A percentile compares a stretch with the other conserved stretches of the same genome.
phyloP scores from a whole-genome alignment of 2,329 filamentous ascomycete genomes.

The Claviceps sp. region DNA sequence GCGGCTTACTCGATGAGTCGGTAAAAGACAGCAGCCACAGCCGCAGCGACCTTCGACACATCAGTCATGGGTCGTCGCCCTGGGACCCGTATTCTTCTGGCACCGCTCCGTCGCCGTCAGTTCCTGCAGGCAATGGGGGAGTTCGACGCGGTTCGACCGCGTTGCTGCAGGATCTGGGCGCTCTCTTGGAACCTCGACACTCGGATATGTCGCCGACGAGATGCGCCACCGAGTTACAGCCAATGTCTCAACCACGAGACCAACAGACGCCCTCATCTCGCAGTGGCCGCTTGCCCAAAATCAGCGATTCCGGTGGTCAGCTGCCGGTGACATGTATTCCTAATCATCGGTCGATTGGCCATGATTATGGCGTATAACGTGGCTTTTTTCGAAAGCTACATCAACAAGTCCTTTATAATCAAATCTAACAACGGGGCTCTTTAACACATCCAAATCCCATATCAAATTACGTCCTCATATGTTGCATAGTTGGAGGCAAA shows the following conservation, averaged over 20 bases:
- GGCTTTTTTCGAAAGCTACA: too few species aligned
- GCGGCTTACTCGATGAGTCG: constrained; percentile 52
- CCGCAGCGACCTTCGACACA: constrained; percentile 20
- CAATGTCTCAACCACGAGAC: constrained; percentile 29
- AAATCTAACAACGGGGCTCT: neutral
- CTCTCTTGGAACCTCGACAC: constrained; percentile 32
- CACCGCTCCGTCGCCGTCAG: constrained; percentile 26
- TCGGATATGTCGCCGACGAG: constrained; percentile 18
- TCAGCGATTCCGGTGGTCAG: constrained; percentile 28
- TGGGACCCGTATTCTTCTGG: constrained; percentile 24
- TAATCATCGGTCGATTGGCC: neutral
- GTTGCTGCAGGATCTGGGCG: constrained; percentile 45
- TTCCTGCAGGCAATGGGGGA: constrained; percentile 31
- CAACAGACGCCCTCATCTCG: constrained; percentile 20
- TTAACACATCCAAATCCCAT: neutral
- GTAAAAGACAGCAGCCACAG: constrained; percentile 15
- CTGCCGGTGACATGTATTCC: constrained; percentile 17
- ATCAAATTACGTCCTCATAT: neutral
- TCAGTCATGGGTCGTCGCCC: constrained; percentile 29
- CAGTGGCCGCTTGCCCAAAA: constrained; percentile 18
- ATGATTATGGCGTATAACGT: neutral
- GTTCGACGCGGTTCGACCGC: constrained; percentile 41
- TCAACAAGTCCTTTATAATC: too few species aligned
- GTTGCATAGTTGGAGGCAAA: too few species aligned
- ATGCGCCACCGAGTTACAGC: constrained; percentile 29